Evolutionary conservation across 495 filamentous ascomycete genomes (phyloP).

Genomic region (Aspergillus indologenus): DNA sequence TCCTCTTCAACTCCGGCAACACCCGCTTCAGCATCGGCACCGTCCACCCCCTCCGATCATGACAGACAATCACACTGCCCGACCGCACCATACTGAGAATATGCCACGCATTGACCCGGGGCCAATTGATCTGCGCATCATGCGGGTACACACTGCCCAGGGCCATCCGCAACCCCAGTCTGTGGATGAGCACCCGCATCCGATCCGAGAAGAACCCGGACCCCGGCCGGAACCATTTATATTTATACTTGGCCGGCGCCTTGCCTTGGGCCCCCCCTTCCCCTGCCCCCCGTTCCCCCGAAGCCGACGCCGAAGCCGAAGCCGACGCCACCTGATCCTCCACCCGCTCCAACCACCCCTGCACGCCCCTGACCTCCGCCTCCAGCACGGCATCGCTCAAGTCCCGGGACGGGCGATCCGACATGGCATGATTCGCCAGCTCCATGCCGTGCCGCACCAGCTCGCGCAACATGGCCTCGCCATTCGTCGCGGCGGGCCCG

Average conservation of each 20-base stretch:
- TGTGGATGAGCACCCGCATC: slow-evolving; percentile 55
- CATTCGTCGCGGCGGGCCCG: slow-evolving; percentile 49
- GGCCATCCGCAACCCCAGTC: slow-evolving; percentile 62
- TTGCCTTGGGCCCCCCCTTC: too few species aligned
- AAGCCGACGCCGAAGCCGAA: too few species aligned
- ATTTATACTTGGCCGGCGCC: too few species aligned
- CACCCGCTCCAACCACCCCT: slow-evolving; percentile 42
- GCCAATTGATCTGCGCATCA: slow-evolving; percentile 70
- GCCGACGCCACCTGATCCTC: slow-evolving; percentile 11
- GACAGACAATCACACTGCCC: slow-evolving; percentile 76
- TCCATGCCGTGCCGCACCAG: slow-evolving; percentile 65
- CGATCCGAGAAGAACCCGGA: slow-evolving; percentile 72
- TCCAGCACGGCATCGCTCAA: slow-evolving; percentile 34
- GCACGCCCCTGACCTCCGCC: slow-evolving; percentile 40
- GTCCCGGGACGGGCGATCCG: slow-evolving; percentile 66
- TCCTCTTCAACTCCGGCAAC: slow-evolving; percentile 62
- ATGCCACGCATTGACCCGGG: slow-evolving; percentile 71
- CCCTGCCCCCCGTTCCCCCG: too few species aligned
- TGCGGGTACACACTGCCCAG: slow-evolving; percentile 83
- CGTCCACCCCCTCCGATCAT: slow-evolving; percentile 79
- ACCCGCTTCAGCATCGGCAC: slow-evolving; percentile 68
- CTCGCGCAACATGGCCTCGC: slow-evolving; percentile 21
- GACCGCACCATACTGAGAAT: slow-evolving; percentile 72
- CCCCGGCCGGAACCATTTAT: slow-evolving; percentile 72
- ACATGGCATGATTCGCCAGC: slow-evolving; percentile 82